These are phyloP conservation scores for Suillus ampliporus DNA, from an alignment of 768 basidiomycete species.

Conservation along the genomic window DNA sequence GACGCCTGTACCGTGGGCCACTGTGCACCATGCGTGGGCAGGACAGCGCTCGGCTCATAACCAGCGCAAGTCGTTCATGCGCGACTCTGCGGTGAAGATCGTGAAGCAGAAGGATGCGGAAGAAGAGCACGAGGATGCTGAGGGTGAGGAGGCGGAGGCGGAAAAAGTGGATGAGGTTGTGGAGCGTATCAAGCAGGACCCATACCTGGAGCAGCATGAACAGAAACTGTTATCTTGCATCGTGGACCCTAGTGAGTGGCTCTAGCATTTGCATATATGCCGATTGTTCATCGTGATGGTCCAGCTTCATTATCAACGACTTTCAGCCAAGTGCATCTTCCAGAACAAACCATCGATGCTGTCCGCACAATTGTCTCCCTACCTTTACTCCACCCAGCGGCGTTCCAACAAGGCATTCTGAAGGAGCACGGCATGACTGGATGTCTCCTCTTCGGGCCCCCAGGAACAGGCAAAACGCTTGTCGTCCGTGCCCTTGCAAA, in stretches of 20 bases:
- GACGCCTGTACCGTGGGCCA: constrained; percentile 69
- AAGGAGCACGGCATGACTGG: constrained; percentile 93
- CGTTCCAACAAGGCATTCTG: constrained; percentile 87
- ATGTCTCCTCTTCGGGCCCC: constrained; percentile 91
- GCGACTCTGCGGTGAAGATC: constrained; percentile 47
- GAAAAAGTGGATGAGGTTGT: constrained; percentile 67
- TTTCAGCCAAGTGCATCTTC: constrained; percentile 88
- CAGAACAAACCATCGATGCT: constrained; percentile 87
- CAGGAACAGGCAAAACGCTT: constrained; percentile 91
- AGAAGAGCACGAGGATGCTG: constrained; percentile 36
- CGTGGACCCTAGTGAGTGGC: constrained; percentile 71
- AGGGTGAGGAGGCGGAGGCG: constrained; percentile 40
- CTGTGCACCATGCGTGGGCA: constrained; percentile 70
- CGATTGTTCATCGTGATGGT: constrained; percentile 3
- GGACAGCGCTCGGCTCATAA: constrained; percentile 55
- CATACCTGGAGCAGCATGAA: constrained; percentile 82
- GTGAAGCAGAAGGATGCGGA: constrained; percentile 40
- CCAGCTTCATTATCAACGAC: constrained; percentile 79
- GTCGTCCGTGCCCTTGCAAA: constrained; percentile 90
- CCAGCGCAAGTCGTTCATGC: constrained; percentile 65
- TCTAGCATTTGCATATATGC: neutral
- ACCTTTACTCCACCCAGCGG: constrained; percentile 83
- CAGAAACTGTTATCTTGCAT: constrained; percentile 82
- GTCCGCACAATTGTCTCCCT: constrained; percentile 91
- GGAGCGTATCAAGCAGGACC: constrained; percentile 75